Percentiles rank a stretch among this genome's conserved stretches.
phyloP scores from a whole-genome alignment of 2,329 filamentous ascomycete species.

The Basipetospora sp. region DNA sequence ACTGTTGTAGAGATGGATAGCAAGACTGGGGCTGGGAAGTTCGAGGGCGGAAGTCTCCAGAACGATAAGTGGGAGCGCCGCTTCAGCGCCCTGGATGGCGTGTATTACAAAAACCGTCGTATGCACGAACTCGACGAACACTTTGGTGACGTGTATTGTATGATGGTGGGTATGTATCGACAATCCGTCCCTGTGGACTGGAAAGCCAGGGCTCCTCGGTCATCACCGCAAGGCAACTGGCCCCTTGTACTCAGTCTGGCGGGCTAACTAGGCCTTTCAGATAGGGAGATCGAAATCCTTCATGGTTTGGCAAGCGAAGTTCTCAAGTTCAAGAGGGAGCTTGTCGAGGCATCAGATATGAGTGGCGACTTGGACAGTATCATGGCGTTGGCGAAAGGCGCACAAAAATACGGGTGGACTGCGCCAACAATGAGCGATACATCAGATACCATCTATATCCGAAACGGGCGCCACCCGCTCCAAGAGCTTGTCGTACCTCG shows the following conservation, averaged over 20 bases:
- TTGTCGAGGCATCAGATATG: constrained; percentile 58
- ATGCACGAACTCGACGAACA: constrained; percentile 70
- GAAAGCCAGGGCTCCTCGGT: too few relatives aligned
- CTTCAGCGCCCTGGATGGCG: constrained; percentile 55
- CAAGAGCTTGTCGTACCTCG: constrained; percentile 70
- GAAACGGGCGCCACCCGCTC: constrained; percentile 68
- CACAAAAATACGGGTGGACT: constrained; percentile 56
- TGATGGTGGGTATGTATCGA: constrained; percentile 58
- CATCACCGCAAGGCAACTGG: too few relatives aligned
- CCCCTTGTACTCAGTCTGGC: constrained; percentile 14
- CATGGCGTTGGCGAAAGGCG: constrained; percentile 64
- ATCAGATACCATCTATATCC: constrained; percentile 54
- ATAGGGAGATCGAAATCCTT: constrained; percentile 78
- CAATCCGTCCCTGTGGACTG: not conserved
- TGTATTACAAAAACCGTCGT: constrained; percentile 74
- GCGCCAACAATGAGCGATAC: constrained; percentile 53
- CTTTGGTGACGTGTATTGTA: constrained; percentile 71
- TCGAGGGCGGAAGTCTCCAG: constrained; percentile 33
- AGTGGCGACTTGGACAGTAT: constrained; percentile 81
- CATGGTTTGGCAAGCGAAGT: constrained; percentile 60
- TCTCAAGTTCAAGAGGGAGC: constrained; percentile 49
- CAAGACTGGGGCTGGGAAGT: constrained; percentile 42
- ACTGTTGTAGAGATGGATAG: constrained; percentile 48
- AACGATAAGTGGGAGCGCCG: constrained; percentile 60
- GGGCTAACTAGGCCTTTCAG: too few relatives aligned